A percentile compares a stretch with the other conserved stretches of the same genome.
Evolutionary conservation across 2,329 filamentous ascomycete genomes (phyloP).

Genomic region (Apiospora malaysiana): DNA sequence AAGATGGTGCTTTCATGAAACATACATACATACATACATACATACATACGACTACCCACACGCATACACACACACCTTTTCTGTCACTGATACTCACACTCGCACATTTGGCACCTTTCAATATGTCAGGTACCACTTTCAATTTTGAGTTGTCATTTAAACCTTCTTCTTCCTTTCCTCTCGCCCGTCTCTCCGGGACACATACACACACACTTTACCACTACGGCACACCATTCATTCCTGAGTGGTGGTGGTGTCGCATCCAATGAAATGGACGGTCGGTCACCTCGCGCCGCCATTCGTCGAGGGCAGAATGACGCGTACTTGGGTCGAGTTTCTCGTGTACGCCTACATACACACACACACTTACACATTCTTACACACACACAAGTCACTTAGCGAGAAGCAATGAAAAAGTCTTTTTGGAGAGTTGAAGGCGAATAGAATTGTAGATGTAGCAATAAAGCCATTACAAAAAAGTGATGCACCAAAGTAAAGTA

Average conservation of each 20-base stretch:
- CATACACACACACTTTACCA: not conserved
- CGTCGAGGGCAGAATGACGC: not conserved
- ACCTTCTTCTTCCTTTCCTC: not conserved
- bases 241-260: not conserved
- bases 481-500: not conserved
- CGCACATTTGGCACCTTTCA: not conserved
- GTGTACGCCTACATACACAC: not conserved
- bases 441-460: conserved; percentile 1
- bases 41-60: not conserved
- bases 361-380: not conserved
- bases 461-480: not conserved
- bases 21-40: not conserved
- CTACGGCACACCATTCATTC: too few relatives aligned
- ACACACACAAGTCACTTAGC: not conserved
- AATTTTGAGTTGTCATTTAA: too few relatives aligned
- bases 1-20: conserved; percentile 13
- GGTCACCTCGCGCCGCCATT: not conserved
- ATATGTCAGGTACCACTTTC: conserved; percentile 2
- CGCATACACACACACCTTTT: not conserved
- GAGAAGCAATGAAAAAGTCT: not conserved
- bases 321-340: not conserved
- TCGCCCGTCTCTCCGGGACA: not conserved
- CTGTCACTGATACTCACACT: not conserved
- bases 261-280: not conserved
- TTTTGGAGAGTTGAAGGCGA: not conserved